These are phyloP conservation scores for Chaetomiaceae sp. DNA, from an alignment of 2,329 filamentous ascomycete genomes.

Conservation along the genomic window DNA sequence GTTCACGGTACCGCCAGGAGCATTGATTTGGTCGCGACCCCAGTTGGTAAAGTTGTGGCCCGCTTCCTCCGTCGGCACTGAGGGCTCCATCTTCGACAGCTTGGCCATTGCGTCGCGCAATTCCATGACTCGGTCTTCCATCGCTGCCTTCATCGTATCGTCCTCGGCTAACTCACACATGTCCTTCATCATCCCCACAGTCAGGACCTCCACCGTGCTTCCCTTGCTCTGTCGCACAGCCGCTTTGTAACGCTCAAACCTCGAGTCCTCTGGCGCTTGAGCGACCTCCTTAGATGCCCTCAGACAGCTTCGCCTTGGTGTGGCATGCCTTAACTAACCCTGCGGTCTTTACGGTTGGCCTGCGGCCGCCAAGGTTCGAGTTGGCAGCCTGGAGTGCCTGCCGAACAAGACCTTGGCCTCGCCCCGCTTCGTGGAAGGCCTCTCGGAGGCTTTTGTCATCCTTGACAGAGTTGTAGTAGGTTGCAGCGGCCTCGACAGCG, in stretches of 20 bases:
- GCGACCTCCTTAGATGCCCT: slow-evolving; percentile 8
- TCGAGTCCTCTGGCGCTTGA: no score
- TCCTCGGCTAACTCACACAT: slow-evolving; percentile 1
- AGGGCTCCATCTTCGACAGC: slow-evolving; percentile 2
- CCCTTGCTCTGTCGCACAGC: neutral
- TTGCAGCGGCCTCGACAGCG: no score
- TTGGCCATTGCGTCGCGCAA: slow-evolving; percentile 1
- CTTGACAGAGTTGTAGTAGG: slow-evolving; percentile 7
- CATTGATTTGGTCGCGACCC: neutral
- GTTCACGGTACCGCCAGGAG: no score
- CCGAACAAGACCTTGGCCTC: slow-evolving; percentile 4
- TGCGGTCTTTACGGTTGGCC: slow-evolving; percentile 5
- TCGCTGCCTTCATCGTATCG: neutral
- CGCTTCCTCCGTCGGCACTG: slow-evolving; percentile 4
- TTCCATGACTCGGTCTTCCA: slow-evolving; percentile 1
- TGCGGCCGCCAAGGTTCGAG: slow-evolving; percentile 1
- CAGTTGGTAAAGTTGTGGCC: slow-evolving; percentile 4
- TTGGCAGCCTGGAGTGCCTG: slow-evolving; percentile 4
- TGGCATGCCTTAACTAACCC: neutral
- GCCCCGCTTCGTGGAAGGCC: slow-evolving; percentile 1
- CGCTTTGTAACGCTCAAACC: slow-evolving; percentile 3
- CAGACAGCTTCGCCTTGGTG: slow-evolving; percentile 2
- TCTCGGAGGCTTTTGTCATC: slow-evolving; percentile 6
- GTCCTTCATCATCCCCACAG: slow-evolving; percentile 4
- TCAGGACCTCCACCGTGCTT: neutral